Base-by-base conservation (phyloP, 2,329 filamentous ascomycete species). In the Pseudogymnoascus sp. region DNA sequence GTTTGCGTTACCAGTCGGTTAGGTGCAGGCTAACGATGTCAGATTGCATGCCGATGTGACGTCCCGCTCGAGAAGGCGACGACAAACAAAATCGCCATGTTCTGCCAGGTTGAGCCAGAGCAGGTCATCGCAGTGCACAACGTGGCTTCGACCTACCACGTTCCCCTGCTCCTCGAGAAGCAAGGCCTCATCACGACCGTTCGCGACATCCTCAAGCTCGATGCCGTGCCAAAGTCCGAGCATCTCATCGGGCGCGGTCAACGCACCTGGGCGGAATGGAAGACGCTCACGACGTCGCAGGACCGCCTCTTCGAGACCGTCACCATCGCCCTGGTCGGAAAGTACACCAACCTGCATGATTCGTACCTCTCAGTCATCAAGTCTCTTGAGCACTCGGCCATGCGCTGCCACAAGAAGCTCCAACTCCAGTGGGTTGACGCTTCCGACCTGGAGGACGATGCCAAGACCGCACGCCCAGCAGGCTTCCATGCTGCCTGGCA, bases 21-120 rank as follows among this genome's bases (percentile, higher is more conserved):
- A 5, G 24, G 62, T 69, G 64, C 68, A 61, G 31, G 46, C 14
- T 12, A 11, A 72, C 61, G 22, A 3, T 7, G 38, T 53, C 66
- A 90, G 89, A 95, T 98, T 77, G 95, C 93, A 12, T 98, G 95
- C 74, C 90, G 95, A 61, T 98, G 93, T 75, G 89, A 93, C 71
- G 82, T 83, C 61, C 84, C 88, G 11, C 84, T 98, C 6, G 88
- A 91, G 59, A 80, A 86, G 38, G 78, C 79, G 7, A 93, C 91
- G 0, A 87, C 93, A 60, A 82, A 89, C 66, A 98, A 99, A 79
- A 91, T 99, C 66, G 92, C 93, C 65, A 85, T 86, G 71, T 91
- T 88, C 77, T 98, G 93, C 75, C 91, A 96, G 73, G 89, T 97
- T 59, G 90, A 96, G 62, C 78, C 84, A 10, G 84, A 92, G 68